These are phyloP conservation scores for Fusarium pseudoanthophilum DNA, from an alignment of 2,329 filamentous ascomycete species.

Conservation along the genomic window DNA sequence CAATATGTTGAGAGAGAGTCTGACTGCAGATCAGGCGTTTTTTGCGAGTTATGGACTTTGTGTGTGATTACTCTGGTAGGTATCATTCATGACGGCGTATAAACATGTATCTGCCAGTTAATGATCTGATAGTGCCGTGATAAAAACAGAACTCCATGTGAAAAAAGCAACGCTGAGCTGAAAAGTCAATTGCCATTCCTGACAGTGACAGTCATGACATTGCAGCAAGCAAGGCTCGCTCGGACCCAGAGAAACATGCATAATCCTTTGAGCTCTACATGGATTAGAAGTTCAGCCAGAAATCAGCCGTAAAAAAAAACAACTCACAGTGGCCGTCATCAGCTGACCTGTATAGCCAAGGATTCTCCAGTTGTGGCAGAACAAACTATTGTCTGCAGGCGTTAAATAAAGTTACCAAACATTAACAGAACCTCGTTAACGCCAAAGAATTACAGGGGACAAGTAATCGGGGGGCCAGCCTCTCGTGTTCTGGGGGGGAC, in stretches of 20 bases:
- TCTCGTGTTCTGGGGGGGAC: neutral
- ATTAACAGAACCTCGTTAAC: neutral
- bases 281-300: neutral
- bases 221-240: neutral
- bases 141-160: neutral
- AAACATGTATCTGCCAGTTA: neutral
- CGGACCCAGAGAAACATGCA: neutral
- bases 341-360: slow-evolving; percentile 21
- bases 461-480: neutral
- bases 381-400: neutral
- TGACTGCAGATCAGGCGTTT: slow-evolving; percentile 14
- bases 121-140: neutral
- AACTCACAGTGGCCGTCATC: neutral
- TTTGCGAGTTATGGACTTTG: neutral
- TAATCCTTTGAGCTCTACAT: neutral
- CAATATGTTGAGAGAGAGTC: slow-evolving; percentile 10
- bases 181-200: neutral
- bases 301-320: neutral
- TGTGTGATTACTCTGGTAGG: neutral
- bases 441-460: neutral
- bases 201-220: neutral
- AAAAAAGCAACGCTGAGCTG: neutral
- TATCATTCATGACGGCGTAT: neutral
- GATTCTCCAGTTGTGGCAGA: slow-evolving; percentile 23
- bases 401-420: neutral